phyloP scores from a whole-genome alignment of 1,284 basidiomycete species.

The Cutaneotrichosporon dermatis region DNA sequence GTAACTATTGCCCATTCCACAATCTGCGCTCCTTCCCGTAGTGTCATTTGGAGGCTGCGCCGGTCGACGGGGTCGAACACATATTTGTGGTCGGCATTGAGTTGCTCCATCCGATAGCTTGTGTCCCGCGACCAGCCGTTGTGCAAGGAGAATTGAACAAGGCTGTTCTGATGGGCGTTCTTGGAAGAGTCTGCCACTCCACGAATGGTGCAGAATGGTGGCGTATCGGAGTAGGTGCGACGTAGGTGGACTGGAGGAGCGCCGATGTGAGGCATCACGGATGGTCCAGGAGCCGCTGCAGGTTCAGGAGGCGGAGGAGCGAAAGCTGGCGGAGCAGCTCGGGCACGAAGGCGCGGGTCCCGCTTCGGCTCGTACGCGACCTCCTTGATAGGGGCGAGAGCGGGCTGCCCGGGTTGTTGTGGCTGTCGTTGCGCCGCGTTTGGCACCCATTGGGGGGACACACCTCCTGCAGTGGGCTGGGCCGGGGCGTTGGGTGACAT shows the following conservation, averaged over 20 bases:
- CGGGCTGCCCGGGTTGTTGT: too few species aligned
- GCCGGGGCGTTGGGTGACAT: too few species aligned
- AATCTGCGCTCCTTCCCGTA: conserved; percentile 15
- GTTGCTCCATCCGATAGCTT: background rate
- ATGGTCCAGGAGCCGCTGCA: background rate
- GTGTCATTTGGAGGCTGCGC: conserved; percentile 3
- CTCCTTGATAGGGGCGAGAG: too few species aligned
- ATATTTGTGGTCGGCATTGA: background rate
- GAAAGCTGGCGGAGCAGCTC: background rate
- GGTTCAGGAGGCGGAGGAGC: background rate
- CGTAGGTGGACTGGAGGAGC: too few species aligned
- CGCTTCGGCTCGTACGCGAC: background rate
- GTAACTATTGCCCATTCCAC: conserved; percentile 19
- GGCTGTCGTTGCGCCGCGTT: too few species aligned
- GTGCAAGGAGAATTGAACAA: background rate
- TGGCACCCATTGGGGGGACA: background rate
- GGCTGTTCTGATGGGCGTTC: background rate
- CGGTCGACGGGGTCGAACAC: background rate
- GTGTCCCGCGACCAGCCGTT: background rate
- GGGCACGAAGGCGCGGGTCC: conserved; percentile 3
- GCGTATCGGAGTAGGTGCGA: too few species aligned
- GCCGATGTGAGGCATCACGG: too few species aligned
- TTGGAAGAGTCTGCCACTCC: background rate
- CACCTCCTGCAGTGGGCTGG: too few species aligned
- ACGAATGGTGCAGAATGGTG: background rate